Conservation (phyloP, 2,329 filamentous ascomycete species). For the Cladosporium austrohemisphaericum region DNA sequence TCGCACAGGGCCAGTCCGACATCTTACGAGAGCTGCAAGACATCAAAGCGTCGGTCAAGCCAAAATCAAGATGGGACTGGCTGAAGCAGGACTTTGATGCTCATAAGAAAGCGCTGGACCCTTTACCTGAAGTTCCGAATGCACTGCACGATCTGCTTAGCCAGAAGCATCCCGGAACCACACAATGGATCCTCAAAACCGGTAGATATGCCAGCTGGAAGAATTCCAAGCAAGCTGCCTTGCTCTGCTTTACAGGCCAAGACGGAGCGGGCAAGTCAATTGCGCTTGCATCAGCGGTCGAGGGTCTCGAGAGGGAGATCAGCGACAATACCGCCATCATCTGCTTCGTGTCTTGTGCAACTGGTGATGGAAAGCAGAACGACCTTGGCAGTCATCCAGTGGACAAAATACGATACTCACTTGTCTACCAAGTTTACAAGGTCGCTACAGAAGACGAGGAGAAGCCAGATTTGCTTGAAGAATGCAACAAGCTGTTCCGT, state of each 20-base stretch:
- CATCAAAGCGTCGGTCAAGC: constrained; percentile 16
- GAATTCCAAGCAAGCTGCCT: neutral
- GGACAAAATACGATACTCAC: constrained; percentile 5
- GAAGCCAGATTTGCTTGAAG: constrained; percentile 15
- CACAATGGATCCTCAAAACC: neutral
- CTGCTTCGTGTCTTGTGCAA: constrained; percentile 15
- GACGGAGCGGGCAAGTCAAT: constrained; percentile 17
- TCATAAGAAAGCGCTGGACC: constrained; percentile 16
- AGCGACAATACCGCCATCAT: constrained; percentile 5
- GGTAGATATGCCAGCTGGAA: neutral
- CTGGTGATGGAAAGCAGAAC: neutral
- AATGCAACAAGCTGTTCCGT: constrained; percentile 19
- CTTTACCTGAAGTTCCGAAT: neutral
- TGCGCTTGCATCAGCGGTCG: constrained; percentile 8
- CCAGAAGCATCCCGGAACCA: neutral
- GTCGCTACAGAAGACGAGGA: constrained; percentile 16
- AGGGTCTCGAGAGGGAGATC: constrained; percentile 1
- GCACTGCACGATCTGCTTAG: neutral
- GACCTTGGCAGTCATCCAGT: neutral
- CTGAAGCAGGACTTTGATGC: constrained; percentile 17
- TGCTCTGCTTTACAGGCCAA: constrained; percentile 3
- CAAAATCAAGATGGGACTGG: constrained; percentile 17
- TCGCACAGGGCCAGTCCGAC: constrained; percentile 5
- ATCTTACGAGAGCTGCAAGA: constrained; percentile 16
- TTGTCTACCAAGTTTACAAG: constrained; percentile 19